Conservation (phyloP, 805 yeast species). For the Zygosaccharomyces rouxii region DNA sequence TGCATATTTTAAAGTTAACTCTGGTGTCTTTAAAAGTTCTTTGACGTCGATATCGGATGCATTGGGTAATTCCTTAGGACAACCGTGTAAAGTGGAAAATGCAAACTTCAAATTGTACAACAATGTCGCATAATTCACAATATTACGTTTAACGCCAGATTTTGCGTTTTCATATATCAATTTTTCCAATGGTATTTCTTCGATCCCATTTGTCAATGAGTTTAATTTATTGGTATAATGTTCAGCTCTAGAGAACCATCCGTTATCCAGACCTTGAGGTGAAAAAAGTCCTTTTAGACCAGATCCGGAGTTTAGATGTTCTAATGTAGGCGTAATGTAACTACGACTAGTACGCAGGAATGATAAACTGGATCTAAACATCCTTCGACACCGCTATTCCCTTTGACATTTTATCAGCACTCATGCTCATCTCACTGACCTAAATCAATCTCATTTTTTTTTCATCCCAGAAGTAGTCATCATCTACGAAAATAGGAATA, state of each 20-base stretch:
- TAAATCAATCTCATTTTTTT: not conserved
- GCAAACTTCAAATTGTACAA: constrained; percentile 39
- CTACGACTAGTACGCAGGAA: not conserved
- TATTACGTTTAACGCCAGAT: constrained; percentile 29
- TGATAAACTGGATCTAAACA: not conserved
- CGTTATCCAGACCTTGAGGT: constrained; percentile 43
- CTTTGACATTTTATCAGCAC: not conserved
- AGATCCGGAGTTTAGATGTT: constrained; percentile 24
- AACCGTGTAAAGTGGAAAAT: constrained; percentile 33
- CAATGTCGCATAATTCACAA: constrained; percentile 40
- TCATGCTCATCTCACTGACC: not conserved
- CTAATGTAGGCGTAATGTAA: constrained; percentile 24
- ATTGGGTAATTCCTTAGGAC: constrained; percentile 15
- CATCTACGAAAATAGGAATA: too few species aligned
- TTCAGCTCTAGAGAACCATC: constrained; percentile 47
- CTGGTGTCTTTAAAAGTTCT: constrained; percentile 46
- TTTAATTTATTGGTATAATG: constrained; percentile 41
- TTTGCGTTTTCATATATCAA: constrained; percentile 30
- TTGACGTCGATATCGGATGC: constrained; percentile 21
- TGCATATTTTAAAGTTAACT: constrained; percentile 25
- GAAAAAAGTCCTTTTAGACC: constrained; percentile 51
- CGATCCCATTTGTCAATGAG: constrained; percentile 25
- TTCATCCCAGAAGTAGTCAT: too few species aligned
- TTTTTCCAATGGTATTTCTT: constrained; percentile 25
- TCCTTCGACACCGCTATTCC: not conserved